phyloP scores from a whole-genome alignment of 805 yeast species.

The Crinitomyces ghanaensis region DNA sequence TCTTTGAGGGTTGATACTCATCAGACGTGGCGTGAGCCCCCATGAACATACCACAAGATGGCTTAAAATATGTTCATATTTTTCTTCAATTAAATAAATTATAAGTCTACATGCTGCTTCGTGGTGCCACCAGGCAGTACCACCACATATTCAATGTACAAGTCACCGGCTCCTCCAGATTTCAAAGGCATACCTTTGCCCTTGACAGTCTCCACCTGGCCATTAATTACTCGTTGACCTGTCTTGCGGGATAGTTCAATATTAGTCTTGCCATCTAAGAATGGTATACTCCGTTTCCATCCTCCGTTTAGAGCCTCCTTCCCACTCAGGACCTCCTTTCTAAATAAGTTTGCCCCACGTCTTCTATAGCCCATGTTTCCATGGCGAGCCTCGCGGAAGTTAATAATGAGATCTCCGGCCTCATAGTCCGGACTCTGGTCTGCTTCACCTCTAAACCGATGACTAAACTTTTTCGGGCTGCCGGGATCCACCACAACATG shows the following conservation, averaged over 20 bases:
- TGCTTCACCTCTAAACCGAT: slow-evolving; percentile 61
- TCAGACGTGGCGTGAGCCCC: neutral
- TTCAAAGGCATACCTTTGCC: slow-evolving; percentile 83
- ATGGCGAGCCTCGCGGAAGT: slow-evolving; percentile 41
- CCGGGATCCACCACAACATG: slow-evolving; percentile 62
- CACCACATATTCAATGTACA: slow-evolving; percentile 35
- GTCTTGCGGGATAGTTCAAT: slow-evolving; percentile 37
- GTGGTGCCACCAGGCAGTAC: slow-evolving; percentile 19
- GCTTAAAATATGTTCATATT: neutral
- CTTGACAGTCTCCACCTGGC: slow-evolving; percentile 58
- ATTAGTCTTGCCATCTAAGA: slow-evolving; percentile 49
- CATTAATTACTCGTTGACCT: slow-evolving; percentile 47
- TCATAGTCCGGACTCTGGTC: slow-evolving; percentile 73
- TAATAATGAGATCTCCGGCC: slow-evolving; percentile 70
- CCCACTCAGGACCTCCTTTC: slow-evolving; percentile 67
- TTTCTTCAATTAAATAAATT: neutral
- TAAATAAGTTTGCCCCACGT: slow-evolving; percentile 56
- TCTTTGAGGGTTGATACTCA: neutral
- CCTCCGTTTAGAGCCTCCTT: slow-evolving; percentile 69
- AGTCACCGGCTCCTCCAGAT: slow-evolving; percentile 38
- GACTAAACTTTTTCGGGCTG: slow-evolving; percentile 44
- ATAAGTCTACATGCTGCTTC: slow-evolving; percentile 6
- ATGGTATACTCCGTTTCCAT: slow-evolving; percentile 61
- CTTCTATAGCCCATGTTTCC: slow-evolving; percentile 79
- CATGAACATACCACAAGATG: neutral